Conservation (phyloP, 768 basidiomycete species). For the Boletellus ananas region DNA sequence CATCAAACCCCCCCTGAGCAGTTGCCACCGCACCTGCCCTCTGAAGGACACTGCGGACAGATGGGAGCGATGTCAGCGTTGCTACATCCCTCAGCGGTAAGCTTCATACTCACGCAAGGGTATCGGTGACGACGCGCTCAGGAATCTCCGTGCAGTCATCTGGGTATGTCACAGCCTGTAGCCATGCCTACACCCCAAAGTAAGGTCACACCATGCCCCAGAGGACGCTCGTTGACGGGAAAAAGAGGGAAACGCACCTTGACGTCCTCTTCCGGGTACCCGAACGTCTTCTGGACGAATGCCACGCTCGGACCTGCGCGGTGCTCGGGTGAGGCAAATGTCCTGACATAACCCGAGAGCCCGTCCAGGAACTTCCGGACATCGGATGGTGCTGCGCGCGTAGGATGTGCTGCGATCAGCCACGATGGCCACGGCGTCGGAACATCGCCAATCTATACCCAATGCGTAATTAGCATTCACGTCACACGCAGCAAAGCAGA, state of each 20-base stretch:
- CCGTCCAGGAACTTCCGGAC: constrained; percentile 58
- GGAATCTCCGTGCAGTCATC: constrained; percentile 61
- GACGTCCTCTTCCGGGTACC: constrained; percentile 80
- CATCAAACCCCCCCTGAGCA: constrained; percentile 51
- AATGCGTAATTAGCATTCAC: not conserved
- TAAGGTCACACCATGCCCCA: not conserved
- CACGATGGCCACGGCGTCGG: constrained; percentile 97
- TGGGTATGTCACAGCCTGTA: constrained; percentile 75
- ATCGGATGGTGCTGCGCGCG: constrained; percentile 47
- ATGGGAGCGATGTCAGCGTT: constrained; percentile 1
- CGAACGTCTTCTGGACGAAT: constrained; percentile 76
- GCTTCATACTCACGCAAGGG: constrained; percentile 52
- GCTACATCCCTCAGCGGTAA: not conserved
- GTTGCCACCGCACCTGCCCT: constrained; percentile 67
- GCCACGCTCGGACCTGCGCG: constrained; percentile 59
- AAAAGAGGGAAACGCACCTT: constrained; percentile 41
- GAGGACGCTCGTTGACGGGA: not conserved
- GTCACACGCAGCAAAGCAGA: not conserved
- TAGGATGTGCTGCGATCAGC: constrained; percentile 85
- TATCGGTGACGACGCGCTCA: constrained; percentile 60
- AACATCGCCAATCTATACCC: constrained; percentile 70
- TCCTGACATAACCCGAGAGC: constrained; percentile 61
- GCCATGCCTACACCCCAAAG: constrained; percentile 58
- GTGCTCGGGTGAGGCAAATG: constrained; percentile 58
- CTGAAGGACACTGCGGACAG: constrained; percentile 55